Evolutionary conservation across 2,329 filamentous ascomycete species (phyloP).

Genomic region (Claviceps arundinis): DNA sequence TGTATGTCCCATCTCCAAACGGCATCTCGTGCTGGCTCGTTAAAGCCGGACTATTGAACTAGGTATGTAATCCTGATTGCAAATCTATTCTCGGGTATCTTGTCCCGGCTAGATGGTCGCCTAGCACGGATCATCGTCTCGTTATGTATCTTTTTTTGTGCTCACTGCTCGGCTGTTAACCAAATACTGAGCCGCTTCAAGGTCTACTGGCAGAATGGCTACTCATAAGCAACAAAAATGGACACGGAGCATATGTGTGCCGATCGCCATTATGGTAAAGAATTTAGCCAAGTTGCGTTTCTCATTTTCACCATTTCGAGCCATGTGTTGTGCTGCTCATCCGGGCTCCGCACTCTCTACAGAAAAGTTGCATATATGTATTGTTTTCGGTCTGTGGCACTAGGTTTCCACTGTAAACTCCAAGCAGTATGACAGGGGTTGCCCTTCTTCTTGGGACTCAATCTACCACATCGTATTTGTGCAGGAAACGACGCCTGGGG

Average conservation of each 20-base stretch:
- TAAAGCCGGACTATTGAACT: not conserved
- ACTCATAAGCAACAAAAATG: not conserved
- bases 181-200: not conserved
- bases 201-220: not conserved
- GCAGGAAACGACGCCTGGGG: not conserved
- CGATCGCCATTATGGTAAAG: too few species aligned
- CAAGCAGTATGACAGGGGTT: not conserved
- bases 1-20: not conserved
- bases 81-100: not conserved
- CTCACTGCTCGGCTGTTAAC: not conserved
- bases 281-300: not conserved
- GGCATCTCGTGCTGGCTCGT: not conserved
- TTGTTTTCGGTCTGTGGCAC: not conserved
- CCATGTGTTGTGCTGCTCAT: too few species aligned
- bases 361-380: too few species aligned
- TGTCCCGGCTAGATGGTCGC: not conserved
- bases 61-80: not conserved
- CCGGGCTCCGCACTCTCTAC: too few species aligned
- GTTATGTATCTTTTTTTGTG: not conserved
- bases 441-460: not conserved
- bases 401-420: not conserved
- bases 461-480: not conserved
- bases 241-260: too few species aligned
- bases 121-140: not conserved
- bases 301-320: too few species aligned